Conservation (phyloP, 306 rosid genomes). For the Crotalaria pallida region DNA sequence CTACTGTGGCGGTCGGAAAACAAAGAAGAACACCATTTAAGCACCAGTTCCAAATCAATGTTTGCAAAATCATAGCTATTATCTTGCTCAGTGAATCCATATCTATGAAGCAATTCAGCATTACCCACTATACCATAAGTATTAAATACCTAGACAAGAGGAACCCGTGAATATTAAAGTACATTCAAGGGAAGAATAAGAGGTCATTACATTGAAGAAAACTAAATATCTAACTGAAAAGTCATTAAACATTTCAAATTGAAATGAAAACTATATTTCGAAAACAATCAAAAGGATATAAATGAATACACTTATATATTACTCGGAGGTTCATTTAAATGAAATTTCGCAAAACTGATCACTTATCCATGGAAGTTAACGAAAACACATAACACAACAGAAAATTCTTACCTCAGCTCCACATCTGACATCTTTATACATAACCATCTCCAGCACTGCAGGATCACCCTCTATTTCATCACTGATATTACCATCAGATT, state of each 20-base stretch:
- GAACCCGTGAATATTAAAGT: neutral
- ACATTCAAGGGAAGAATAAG: neutral
- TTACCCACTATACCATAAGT: slow-evolving; percentile 82
- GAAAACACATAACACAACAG: neutral
- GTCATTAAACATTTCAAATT: neutral
- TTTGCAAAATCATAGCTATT: slow-evolving; percentile 73
- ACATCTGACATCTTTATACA: slow-evolving; percentile 69
- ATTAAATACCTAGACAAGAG: slow-evolving; percentile 57
- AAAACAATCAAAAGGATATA: neutral
- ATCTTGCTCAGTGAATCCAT: slow-evolving; percentile 82
- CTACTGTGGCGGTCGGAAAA: slow-evolving; percentile 61
- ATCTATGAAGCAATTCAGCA: slow-evolving; percentile 93
- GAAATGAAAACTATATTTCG: neutral
- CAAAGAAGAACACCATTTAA: slow-evolving; percentile 56
- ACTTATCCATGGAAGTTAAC: neutral
- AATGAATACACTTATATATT: neutral
- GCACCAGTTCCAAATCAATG: slow-evolving; percentile 71
- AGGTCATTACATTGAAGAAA: neutral
- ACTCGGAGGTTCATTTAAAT: neutral
- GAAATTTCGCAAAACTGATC: neutral
- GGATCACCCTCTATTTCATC: slow-evolving; percentile 31
- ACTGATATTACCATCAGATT: too few relatives aligned
- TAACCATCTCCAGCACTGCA: slow-evolving; percentile 65
- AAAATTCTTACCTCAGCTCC: slow-evolving; percentile 63
- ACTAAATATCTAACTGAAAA: neutral